These are phyloP conservation scores for Pyrenochaeta sp. DNA, from an alignment of 2,329 filamentous ascomycete species.

Conservation along the genomic window DNA sequence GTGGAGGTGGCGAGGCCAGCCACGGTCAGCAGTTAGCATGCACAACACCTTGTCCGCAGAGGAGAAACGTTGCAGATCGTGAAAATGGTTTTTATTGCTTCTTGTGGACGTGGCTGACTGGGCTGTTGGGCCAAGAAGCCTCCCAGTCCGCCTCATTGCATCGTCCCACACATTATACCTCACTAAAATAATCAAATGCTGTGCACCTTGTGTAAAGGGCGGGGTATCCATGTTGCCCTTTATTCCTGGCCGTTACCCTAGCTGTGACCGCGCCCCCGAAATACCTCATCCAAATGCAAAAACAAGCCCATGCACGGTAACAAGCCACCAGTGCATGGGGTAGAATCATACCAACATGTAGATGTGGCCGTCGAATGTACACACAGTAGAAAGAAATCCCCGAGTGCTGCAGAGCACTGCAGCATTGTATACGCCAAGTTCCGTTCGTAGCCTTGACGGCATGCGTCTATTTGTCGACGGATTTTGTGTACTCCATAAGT, in stretches of 20 bases:
- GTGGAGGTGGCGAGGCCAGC: not conserved
- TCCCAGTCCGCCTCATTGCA: not conserved
- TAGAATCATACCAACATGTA: slow-evolving; percentile 7
- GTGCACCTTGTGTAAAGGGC: slow-evolving; percentile 39
- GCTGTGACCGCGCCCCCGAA: slow-evolving; percentile 14
- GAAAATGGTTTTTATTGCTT: not conserved
- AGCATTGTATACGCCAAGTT: slow-evolving; percentile 21
- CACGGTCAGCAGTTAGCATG: not conserved
- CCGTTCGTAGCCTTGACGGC: slow-evolving; percentile 50
- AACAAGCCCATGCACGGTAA: slow-evolving; percentile 12
- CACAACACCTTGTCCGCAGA: not conserved
- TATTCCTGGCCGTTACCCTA: slow-evolving; percentile 19
- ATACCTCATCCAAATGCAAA: slow-evolving; percentile 4
- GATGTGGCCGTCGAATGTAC: slow-evolving; percentile 20
- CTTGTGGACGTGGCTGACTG: not conserved
- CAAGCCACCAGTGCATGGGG: too few relatives aligned
- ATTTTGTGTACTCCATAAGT: slow-evolving; percentile 30
- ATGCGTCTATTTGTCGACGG: slow-evolving; percentile 46
- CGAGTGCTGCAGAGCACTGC: slow-evolving; percentile 12
- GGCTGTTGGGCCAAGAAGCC: not conserved
- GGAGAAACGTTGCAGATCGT: not conserved
- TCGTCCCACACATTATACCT: slow-evolving; percentile 6
- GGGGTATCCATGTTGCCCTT: slow-evolving; percentile 43
- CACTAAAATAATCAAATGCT: slow-evolving; percentile 19
- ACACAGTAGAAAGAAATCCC: slow-evolving; percentile 18